Base-by-base conservation (phyloP, 2,329 filamentous ascomycete species). In the Aspergillus jensenii region DNA sequence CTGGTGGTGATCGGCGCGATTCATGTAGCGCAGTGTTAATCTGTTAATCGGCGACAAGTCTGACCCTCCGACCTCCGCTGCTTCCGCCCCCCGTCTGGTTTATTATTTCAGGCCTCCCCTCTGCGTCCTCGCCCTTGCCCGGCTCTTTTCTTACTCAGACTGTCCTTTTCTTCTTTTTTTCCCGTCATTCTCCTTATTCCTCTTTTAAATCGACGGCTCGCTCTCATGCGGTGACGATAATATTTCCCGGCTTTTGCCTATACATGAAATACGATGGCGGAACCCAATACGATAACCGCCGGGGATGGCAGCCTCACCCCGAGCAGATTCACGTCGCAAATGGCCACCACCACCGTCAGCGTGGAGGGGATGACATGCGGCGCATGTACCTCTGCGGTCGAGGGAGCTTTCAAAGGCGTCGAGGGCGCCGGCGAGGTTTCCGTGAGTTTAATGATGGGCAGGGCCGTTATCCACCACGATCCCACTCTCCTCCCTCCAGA, bases 351-450 rank as follows among this genome's bases (percentile, higher is more conserved):
- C 33, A 97, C 93, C 19, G 78, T 99, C 60, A 90, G 89, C 69
- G 89, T 99, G 41, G 91, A 90, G 65, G 95, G 95, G 66, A 99
- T 83, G 80, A 84, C 82, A 63, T 99, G 95, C 78, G 93, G 93
- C 71, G 89, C 93, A 66, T 99, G 95, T 74, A 97, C 93, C 27
- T 96, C 93, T 45, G 89, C 95, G n/a, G 89, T 99, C 66, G 93
- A 98, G 81, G 86, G 89, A 59, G 95, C 90, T 65, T 96, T 99
- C 78, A 89, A 91, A 68, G 86, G 84, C 64, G 84, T 96, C 5
- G 82, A 89, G 40, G 93, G 95, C 55, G 87, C 95, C 9, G 90
- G 89, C 62, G 91, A 84, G 66, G 91, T 98, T 59, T 96, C 92
- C 9, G 90, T 99, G 68, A 96, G 91, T 72, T 80, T 99, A 67